phyloP scores from a whole-genome alignment of 1,139 yeast species.

The Kurtzmaniella natalensis region DNA sequence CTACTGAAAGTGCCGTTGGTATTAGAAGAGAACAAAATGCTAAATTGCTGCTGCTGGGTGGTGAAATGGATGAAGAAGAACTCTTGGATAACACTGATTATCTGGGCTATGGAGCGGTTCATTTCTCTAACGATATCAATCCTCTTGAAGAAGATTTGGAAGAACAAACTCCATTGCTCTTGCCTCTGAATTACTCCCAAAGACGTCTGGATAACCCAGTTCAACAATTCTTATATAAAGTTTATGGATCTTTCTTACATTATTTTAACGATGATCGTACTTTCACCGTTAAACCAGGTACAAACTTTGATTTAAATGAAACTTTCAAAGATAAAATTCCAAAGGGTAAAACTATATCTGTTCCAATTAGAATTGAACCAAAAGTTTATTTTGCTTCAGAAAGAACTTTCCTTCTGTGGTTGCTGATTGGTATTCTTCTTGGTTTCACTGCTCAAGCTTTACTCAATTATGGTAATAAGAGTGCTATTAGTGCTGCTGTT shows the following conservation, averaged over 20 bases:
- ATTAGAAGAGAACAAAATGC: conserved; percentile 28
- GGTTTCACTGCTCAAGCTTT: conserved; percentile 72
- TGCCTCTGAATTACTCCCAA: conserved; percentile 32
- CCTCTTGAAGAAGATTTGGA: conserved; percentile 49
- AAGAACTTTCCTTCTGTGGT: conserved; percentile 75
- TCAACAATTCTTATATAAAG: conserved; percentile 25
- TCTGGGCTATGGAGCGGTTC: conserved; percentile 38
- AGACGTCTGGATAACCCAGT: conserved; percentile 25
- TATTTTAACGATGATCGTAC: conserved; percentile 63
- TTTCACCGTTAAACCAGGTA: conserved; percentile 76
- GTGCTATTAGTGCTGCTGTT: conserved; percentile 76
- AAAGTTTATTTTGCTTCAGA: conserved; percentile 83
- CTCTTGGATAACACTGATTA: conserved; percentile 32
- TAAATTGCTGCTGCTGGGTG: conserved; percentile 43
- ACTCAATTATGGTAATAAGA: conserved; percentile 62
- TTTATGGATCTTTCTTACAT: conserved; percentile 37
- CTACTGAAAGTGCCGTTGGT: conserved; percentile 57
- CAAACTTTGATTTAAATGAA: conserved; percentile 60
- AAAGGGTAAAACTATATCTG: conserved; percentile 68
- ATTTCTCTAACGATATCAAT: conserved; percentile 43
- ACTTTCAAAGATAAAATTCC: conserved; percentile 59
- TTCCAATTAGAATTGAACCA: conserved; percentile 80
- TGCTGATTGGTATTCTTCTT: conserved; percentile 66
- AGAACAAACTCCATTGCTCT: conserved; percentile 36
- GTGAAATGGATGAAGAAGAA: conserved; percentile 46